Conservation (phyloP, 768 basidiomycete species). For the Leccinum truebloodii region DNA sequence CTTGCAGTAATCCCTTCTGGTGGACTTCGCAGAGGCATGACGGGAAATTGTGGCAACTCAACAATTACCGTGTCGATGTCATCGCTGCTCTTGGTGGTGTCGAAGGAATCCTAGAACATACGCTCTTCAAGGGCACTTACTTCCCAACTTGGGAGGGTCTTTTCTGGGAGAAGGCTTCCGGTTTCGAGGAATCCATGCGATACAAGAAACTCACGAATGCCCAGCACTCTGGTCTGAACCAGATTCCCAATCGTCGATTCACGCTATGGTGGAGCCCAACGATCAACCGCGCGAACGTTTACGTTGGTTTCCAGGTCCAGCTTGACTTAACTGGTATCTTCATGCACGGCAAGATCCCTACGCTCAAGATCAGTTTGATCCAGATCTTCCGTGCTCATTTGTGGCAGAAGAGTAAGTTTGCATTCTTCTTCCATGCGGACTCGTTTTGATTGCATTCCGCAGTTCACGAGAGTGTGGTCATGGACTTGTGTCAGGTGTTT, state of each 20-base stretch:
- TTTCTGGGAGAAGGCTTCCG: constrained; percentile 98
- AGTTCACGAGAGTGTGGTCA: constrained; percentile 92
- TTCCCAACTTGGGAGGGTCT: constrained; percentile 98
- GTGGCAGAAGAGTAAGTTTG: constrained; percentile 95
- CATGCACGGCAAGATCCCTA: constrained; percentile 99
- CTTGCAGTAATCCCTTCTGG: constrained; percentile 90
- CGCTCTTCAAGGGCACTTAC: constrained; percentile 95
- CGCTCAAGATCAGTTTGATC: constrained; percentile 97
- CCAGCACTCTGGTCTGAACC: constrained; percentile 95
- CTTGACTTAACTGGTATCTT: constrained; percentile 97
- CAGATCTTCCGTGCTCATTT: constrained; percentile 99
- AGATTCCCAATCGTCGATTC: constrained; percentile 98
- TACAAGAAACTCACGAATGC: constrained; percentile 98
- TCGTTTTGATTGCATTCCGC: constrained; percentile 12
- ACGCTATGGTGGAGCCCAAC: constrained; percentile 99
- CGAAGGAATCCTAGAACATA: constrained; percentile 95
- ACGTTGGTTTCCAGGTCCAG: constrained; percentile 99
- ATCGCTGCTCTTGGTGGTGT: constrained; percentile 98
- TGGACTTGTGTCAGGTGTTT: constrained; percentile 98
- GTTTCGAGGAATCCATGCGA: constrained; percentile 95
- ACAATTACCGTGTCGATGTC: constrained; percentile 98
- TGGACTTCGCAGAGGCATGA: constrained; percentile 99
- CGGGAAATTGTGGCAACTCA: constrained; percentile 94
- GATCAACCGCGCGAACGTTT: constrained; percentile 98
- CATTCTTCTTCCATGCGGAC: constrained; percentile 5